Evolutionary conservation across 2,329 filamentous ascomycete species (phyloP), one percentile per base, ranked within the genome.

Genomic region (Pseudogymnoascus sp.): DNA sequence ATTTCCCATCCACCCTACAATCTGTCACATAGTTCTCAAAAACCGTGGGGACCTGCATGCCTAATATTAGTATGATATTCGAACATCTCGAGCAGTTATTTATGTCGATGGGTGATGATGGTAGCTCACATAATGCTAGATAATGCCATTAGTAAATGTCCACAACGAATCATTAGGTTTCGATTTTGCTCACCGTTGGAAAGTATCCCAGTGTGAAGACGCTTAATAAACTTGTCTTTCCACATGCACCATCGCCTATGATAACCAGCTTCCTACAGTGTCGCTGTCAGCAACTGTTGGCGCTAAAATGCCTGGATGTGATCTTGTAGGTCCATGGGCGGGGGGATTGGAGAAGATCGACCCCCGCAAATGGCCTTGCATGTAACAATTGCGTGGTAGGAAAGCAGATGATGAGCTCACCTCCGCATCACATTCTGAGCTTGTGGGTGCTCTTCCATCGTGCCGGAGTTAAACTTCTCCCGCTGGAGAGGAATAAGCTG

Each of bases 21-120:
- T 99, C 94, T 69, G 94, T 99, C 67, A 99, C 94, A 72, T 99
- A 99, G 79, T 99, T 99, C 74, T 99, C 94, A 76, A 99, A 99
- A 37, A 99, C 94, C 55, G 94, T 99, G 1, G 94, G 94, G 60
- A 96, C 92, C 87, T 92, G 74, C 69, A 73, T 61, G 5, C 10
- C 12, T 59, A 5, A 40, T 65, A 65, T 64, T 27, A 64, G 59
- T 29, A 29, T 27, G 18, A 21, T 21, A 58, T 59, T 21, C 59
- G 37, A 58, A 37, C 36, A 61, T 58, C 65, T 62, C 64, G 67
- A 31, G 58, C 65, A 65, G 48, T 64, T 39, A 29, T 13, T 60
- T 35, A 62, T 40, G 35, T 33, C 48, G 48, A 13, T 62, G 31
- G 27, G 48, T 15, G 37, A 21, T 18, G 52, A 5, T 21, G 31